These are phyloP conservation scores for Oenanthe sinensis DNA, from an alignment of 129 eudicot species.

Conservation along the genomic window DNA sequence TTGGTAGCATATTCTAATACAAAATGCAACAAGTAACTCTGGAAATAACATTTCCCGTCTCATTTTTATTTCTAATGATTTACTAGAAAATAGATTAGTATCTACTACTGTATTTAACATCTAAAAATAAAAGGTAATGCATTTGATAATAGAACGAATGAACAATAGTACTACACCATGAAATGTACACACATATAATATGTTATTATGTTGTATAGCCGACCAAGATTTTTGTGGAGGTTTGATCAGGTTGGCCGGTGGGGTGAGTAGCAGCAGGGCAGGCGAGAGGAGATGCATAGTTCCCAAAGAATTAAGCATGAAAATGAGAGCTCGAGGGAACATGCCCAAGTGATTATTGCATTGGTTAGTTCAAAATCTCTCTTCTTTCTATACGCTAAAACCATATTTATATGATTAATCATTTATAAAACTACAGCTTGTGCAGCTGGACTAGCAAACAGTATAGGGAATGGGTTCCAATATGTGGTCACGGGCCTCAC, in stretches of 20 bases:
- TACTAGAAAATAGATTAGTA: too few relatives aligned
- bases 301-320: slow-evolving; percentile 21
- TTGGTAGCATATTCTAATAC: too few relatives aligned
- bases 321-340: slow-evolving; percentile 40
- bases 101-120: too few relatives aligned
- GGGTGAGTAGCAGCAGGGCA: background rate
- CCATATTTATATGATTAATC: background rate
- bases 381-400: background rate
- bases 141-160: too few relatives aligned
- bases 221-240: background rate
- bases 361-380: slow-evolving; percentile 18
- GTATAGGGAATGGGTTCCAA: background rate
- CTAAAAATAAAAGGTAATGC: too few relatives aligned
- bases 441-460: background rate
- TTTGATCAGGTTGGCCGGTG: background rate
- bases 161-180: too few relatives aligned
- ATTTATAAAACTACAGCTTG: background rate
- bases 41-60: too few relatives aligned
- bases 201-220: background rate
- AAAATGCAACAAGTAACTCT: too few relatives aligned
- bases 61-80: too few relatives aligned
- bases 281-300: background rate
- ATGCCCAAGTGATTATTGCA: slow-evolving; percentile 29
- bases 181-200: background rate
- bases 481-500: background rate